A percentile compares a stretch with the other conserved stretches of the same genome.
Evolutionary conservation across 352 stramenopile species (phyloP).

Genomic region (Phytopythium aichiense): DNA sequence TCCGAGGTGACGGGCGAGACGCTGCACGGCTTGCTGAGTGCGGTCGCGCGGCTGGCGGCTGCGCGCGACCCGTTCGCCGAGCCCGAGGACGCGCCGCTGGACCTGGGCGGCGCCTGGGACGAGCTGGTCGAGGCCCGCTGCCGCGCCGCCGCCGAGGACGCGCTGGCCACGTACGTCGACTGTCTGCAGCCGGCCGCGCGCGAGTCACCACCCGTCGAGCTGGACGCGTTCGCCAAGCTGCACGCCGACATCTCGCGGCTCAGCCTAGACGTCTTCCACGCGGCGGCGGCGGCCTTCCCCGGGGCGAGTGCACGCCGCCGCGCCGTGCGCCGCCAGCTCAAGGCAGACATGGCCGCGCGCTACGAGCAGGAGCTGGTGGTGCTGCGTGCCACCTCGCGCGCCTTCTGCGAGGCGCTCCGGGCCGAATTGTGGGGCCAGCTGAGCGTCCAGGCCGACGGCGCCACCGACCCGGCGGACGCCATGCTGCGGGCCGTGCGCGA

Average conservation of each 20-base stretch:
- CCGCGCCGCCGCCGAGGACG: constrained; percentile 43
- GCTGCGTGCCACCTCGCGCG: constrained; percentile 41
- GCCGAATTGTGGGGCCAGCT: constrained; percentile 40
- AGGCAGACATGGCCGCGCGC: constrained; percentile 35
- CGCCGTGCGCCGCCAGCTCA: constrained; percentile 46
- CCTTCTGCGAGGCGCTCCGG: constrained; percentile 45
- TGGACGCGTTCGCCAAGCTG: constrained; percentile 57
- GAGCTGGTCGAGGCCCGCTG: constrained; percentile 61
- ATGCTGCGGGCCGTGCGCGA: constrained; percentile 41
- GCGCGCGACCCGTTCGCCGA: background rate
- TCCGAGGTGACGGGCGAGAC: constrained; percentile 54
- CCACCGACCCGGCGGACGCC: constrained; percentile 9
- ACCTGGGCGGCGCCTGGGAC: constrained; percentile 66
- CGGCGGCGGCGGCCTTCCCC: constrained; percentile 29
- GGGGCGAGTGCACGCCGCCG: constrained; percentile 35
- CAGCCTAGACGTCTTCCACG: constrained; percentile 65
- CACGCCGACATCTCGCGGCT: constrained; percentile 70
- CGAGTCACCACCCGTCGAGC: constrained; percentile 57
- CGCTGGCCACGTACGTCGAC: constrained; percentile 67
- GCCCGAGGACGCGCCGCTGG: constrained; percentile 24
- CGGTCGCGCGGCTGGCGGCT: constrained; percentile 18
- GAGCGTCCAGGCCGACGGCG: constrained; percentile 5
- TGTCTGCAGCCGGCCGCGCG: constrained; percentile 57
- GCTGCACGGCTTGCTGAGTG: constrained; percentile 36
- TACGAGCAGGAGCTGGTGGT: constrained; percentile 34